Evolutionary conservation across 148 eudicot genomes (phyloP), one percentile per base, ranked within the genome.

Genomic region (Rhododendron molle): DNA sequence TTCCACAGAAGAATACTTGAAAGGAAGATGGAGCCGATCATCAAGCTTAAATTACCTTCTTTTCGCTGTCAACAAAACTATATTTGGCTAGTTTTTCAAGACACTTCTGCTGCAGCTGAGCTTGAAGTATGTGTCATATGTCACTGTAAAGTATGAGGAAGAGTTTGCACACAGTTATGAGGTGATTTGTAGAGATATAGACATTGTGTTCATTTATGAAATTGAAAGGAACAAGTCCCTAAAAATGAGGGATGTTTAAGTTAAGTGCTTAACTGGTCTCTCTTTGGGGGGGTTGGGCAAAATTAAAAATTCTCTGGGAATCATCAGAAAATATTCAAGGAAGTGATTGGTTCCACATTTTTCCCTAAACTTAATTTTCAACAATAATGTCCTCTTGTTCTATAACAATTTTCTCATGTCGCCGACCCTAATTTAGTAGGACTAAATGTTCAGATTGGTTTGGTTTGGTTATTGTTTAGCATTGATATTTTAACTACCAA

Each of bases 161-260:
- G 28, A 65, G 76, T 44, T 30, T 85, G 83, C 87, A 79, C 83
- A 80, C 67, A 80, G 34, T 65, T 23, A 50, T 47, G 83, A 67
- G 80, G 87, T 81, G 84, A 50, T 74, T 62, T 30, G 13, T 74
- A 38, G 13, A 62, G 14, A 21, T 43, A 43, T 13, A 32, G n/a
- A 83, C 38, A 26, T n/a, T 80, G n/a, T 58, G 62, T 81, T 56
- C 49, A 1, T 36, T 23, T 82, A n/a, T 43, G 54, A 36, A 36
- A 36, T 36, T 36, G 38, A n/a, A 69, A 47, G 52, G 32, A 44
- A 44, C 2, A 40, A 43, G 18, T 43, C 78, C 78, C n/a, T 76
- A 6, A 1, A 6, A 71, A 30, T 36, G 38, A 36, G 38, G 38
- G 38, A 36, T 36, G 5, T 36, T 36, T 36, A 36, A 36, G 38